Evolutionary conservation across 768 basidiomycete genomes (phyloP).

Genomic region (Lentinula edodes): DNA sequence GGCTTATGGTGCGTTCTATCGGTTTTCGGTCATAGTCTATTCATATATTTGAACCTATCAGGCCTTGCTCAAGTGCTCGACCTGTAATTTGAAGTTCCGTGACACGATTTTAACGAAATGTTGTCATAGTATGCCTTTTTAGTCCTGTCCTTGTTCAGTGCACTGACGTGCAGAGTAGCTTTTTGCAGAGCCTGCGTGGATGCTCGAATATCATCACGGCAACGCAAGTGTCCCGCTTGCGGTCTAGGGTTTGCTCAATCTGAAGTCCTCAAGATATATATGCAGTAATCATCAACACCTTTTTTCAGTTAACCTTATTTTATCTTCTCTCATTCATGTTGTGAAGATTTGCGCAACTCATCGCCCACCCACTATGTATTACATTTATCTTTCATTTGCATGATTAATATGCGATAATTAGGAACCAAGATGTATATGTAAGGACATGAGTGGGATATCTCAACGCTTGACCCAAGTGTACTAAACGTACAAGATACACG

Average conservation of each 20-base stretch:
- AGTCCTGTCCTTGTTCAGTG: not conserved
- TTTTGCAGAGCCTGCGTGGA: slow-evolving; percentile 87
- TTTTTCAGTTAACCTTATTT: not conserved
- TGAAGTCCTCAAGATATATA: slow-evolving; percentile 58
- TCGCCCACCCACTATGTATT: slow-evolving; percentile 8
- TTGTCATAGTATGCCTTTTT: slow-evolving; percentile 74
- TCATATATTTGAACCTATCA: slow-evolving; percentile 22
- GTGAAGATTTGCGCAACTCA: not conserved
- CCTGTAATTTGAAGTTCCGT: slow-evolving; percentile 75
- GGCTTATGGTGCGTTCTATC: slow-evolving; percentile 48
- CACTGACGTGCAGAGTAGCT: slow-evolving; percentile 35
- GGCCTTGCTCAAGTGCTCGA: slow-evolving; percentile 85
- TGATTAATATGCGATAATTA: slow-evolving; percentile 12
- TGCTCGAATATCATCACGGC: slow-evolving; percentile 79
- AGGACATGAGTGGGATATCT: slow-evolving; percentile 6
- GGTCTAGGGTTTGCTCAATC: slow-evolving; percentile 74
- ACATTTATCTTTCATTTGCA: slow-evolving; percentile 7
- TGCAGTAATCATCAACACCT: slow-evolving; percentile 29
- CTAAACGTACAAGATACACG: slow-evolving; percentile 30
- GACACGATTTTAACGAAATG: slow-evolving; percentile 82
- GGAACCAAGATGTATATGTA: not conserved
- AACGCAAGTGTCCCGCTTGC: slow-evolving; percentile 93
- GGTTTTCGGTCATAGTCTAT: not conserved
- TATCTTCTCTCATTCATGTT: not conserved
- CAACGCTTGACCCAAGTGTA: slow-evolving; percentile 97